Percentiles rank a stretch among this genome's conserved stretches.
Evolutionary conservation across 1,284 basidiomycete species (phyloP).

Genomic region (Athelia psychrophila): DNA sequence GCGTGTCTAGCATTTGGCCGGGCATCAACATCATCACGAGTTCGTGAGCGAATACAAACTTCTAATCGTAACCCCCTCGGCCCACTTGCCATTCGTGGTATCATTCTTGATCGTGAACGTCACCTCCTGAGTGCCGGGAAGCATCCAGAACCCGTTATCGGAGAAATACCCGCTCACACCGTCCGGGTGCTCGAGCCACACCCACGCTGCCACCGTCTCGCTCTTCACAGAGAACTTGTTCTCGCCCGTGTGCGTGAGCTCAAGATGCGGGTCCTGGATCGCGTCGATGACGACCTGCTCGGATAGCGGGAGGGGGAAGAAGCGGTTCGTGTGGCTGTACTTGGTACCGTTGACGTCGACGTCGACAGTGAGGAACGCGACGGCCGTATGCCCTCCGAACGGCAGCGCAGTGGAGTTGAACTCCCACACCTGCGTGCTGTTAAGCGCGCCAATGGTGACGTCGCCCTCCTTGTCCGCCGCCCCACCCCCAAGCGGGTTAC

Average conservation of each 20-base stretch:
- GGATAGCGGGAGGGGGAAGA: conserved; percentile 33
- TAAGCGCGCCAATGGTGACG: conserved; percentile 30
- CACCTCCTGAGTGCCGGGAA: conserved; percentile 24
- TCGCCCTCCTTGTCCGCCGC: conserved; percentile 20
- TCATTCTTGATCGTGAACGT: not conserved
- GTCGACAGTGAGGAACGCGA: not conserved
- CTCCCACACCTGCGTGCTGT: conserved; percentile 30
- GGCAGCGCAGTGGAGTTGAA: not conserved
- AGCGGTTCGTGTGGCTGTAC: conserved; percentile 18
- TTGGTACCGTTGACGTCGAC: not conserved
- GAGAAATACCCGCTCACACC: conserved; percentile 38
- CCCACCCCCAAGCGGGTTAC: conserved; percentile 29
- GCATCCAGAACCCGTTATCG: conserved; percentile 38
- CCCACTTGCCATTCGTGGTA: not conserved
- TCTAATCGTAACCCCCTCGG: not conserved
- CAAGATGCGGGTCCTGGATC: conserved; percentile 33
- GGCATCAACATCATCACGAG: too few species aligned
- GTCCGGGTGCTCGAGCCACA: conserved; percentile 39
- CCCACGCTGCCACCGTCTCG: conserved; percentile 34
- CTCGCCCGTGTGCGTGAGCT: conserved; percentile 16
- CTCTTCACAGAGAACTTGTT: conserved; percentile 35
- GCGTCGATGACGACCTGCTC: conserved; percentile 15
- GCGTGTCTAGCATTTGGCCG: too few species aligned
- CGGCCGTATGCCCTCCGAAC: too few species aligned
- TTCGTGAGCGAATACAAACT: not conserved